A percentile compares a stretch with the other conserved stretches of the same genome.
phyloP scores from a whole-genome alignment of 2,329 filamentous ascomycete genomes.

The Lachnellula occidentalis region DNA sequence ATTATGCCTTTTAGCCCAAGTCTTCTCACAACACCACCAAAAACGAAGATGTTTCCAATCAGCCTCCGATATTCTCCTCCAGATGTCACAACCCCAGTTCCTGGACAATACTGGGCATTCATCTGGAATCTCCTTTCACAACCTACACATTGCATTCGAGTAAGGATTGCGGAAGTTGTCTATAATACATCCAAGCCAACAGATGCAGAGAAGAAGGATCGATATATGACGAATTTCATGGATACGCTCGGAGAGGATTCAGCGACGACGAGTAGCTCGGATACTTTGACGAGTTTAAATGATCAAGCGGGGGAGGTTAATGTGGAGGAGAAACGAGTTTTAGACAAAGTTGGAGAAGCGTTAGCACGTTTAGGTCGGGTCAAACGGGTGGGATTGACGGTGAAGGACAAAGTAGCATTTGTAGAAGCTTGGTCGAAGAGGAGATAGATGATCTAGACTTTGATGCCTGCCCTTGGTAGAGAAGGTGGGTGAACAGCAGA shows the following conservation, averaged over 20 bases:
- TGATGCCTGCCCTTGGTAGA: too few relatives aligned
- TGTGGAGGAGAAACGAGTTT: conserved; percentile 58
- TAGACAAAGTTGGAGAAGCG: conserved; percentile 78
- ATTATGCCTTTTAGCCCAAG: conserved; percentile 79
- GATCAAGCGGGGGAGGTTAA: conserved; percentile 23
- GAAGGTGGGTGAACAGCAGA: too few relatives aligned
- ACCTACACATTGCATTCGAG: conserved; percentile 83
- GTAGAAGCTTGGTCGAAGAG: conserved; percentile 61
- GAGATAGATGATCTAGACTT: conserved; percentile 13
- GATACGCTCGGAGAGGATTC: conserved; percentile 25
- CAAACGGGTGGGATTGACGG: conserved; percentile 79
- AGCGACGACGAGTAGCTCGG: conserved; percentile 27
- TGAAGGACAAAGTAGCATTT: conserved; percentile 79
- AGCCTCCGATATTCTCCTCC: conserved; percentile 83
- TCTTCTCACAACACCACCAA: conserved; percentile 60
- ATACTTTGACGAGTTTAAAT: conserved; percentile 25
- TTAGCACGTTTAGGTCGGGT: conserved; percentile 82
- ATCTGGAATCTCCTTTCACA: conserved; percentile 81
- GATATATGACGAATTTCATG: conserved; percentile 31
- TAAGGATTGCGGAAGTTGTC: conserved; percentile 78
- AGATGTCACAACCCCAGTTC: conserved; percentile 87
- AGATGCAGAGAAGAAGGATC: conserved; percentile 27
- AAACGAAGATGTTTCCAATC: conserved; percentile 80
- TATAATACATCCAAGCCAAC: conserved; percentile 41
- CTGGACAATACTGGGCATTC: conserved; percentile 66